Percentiles rank a stretch among this genome's conserved stretches.
These are phyloP conservation scores for Heritiera fomes DNA, from an alignment of 345 rosid species.

Conservation along the genomic window DNA sequence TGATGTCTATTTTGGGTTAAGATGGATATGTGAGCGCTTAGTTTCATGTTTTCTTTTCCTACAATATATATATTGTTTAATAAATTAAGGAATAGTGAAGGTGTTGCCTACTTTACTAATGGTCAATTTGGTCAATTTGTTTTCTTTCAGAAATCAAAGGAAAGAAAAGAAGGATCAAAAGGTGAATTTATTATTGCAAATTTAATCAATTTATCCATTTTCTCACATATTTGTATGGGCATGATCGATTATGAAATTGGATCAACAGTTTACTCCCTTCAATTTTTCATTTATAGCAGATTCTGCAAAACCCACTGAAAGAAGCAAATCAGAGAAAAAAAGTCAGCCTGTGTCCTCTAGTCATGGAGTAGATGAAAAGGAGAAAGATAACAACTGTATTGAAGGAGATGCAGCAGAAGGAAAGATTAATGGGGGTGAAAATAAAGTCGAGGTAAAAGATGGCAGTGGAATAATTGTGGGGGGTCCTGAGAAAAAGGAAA, in stretches of 20 bases:
- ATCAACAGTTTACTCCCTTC: not conserved
- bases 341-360: constrained; percentile 40
- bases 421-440: constrained; percentile 36
- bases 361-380: constrained; percentile 28
- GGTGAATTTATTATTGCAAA: constrained; percentile 40
- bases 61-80: not conserved
- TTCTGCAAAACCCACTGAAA: constrained; percentile 40
- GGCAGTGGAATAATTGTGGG: constrained; percentile 31
- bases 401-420: constrained; percentile 42
- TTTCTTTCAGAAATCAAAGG: constrained; percentile 50
- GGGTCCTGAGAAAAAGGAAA: constrained; percentile 42
- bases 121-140: not conserved
- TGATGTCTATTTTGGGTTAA: constrained; percentile 6
- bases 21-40: not conserved
- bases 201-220: constrained; percentile 4
- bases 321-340: constrained; percentile 35
- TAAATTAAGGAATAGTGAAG: constrained; percentile 3
- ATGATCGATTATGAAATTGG: constrained; percentile 13
- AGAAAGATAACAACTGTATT: constrained; percentile 33
- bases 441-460: constrained; percentile 34
- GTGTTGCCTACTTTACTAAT: constrained; percentile 15
- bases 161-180: constrained; percentile 55
- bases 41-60: not conserved
- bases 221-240: constrained; percentile 8
- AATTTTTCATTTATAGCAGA: constrained; percentile 18